Conservation (phyloP, 495 filamentous ascomycete genomes). For the Corynascus novoguineensis region DNA sequence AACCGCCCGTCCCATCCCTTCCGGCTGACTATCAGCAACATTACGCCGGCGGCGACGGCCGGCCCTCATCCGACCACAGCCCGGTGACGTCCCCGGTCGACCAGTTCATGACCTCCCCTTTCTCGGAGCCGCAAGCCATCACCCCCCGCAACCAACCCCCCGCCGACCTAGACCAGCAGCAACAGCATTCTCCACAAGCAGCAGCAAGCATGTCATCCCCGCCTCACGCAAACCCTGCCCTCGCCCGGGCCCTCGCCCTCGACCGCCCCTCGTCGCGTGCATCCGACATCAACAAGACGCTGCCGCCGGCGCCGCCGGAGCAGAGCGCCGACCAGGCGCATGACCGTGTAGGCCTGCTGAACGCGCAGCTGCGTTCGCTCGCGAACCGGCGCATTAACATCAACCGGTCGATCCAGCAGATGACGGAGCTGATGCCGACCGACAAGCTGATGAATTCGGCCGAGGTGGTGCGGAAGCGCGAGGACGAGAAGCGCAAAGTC, state of each 20-base stretch:
- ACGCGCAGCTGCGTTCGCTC: slow-evolving; percentile 62
- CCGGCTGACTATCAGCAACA: slow-evolving; percentile 17
- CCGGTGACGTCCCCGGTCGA: slow-evolving; percentile 29
- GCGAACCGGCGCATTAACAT: slow-evolving; percentile 63
- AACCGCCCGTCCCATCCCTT: slow-evolving; percentile 31
- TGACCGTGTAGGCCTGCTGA: slow-evolving; percentile 60
- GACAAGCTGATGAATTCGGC: slow-evolving; percentile 44
- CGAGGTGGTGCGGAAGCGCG: slow-evolving; percentile 45
- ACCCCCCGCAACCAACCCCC: slow-evolving; percentile 7
- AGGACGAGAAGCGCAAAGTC: slow-evolving; percentile 68
- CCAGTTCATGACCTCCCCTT: slow-evolving; percentile 27
- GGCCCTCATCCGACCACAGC: slow-evolving; percentile 18
- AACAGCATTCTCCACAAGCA: no score
- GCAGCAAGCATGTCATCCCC: not conserved
- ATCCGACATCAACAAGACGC: slow-evolving; percentile 47
- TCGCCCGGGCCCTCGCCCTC: slow-evolving; percentile 17
- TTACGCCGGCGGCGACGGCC: slow-evolving; percentile 16
- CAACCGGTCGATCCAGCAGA: slow-evolving; percentile 62
- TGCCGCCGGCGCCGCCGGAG: slow-evolving; percentile 55
- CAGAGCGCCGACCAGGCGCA: slow-evolving; percentile 39
- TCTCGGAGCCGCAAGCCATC: not conserved
- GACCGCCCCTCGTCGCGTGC: slow-evolving; percentile 25
- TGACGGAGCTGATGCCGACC: slow-evolving; percentile 59
- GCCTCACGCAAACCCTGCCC: not conserved
- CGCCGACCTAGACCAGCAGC: not conserved